phyloP scores from a whole-genome alignment of 164 flowering plant species.

The Warburgia ugandensis region DNA sequence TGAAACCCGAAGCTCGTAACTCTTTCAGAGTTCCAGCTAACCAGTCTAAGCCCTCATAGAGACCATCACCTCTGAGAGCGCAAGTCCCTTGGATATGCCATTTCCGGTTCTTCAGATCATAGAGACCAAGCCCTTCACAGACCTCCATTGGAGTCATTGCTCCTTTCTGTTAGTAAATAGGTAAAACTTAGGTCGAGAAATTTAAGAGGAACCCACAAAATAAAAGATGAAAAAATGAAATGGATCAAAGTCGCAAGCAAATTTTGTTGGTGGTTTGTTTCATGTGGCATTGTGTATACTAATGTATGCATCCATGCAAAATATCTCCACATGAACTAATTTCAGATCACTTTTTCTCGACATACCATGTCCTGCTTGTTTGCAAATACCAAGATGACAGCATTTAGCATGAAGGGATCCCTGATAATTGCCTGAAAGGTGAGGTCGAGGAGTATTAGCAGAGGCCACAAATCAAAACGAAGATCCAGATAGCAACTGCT shows the following conservation, averaged over 20 bases:
- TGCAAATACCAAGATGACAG: constrained; percentile 92
- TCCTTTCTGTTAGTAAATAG: constrained; percentile 47
- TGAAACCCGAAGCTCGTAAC: constrained; percentile 51
- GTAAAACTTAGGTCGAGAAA: neutral
- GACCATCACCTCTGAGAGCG: constrained; percentile 89
- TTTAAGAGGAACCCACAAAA: neutral
- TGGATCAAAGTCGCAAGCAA: too few relatives aligned
- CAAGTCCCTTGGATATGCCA: constrained; percentile 99
- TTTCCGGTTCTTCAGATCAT: constrained; percentile 77
- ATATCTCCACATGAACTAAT: too few relatives aligned
- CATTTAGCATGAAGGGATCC: constrained; percentile 95
- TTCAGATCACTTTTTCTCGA: too few relatives aligned
- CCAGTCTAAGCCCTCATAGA: constrained; percentile 98
- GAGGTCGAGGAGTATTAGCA: neutral
- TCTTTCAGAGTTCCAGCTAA: constrained; percentile 78
- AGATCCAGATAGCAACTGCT: neutral
- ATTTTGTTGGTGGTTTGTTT: too few relatives aligned
- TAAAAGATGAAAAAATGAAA: too few relatives aligned
- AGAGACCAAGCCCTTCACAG: constrained; percentile 88
- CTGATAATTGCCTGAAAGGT: constrained; percentile 74
- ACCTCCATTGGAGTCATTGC: constrained; percentile 98
- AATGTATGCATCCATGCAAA: too few relatives aligned
- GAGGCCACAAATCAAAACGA: neutral
- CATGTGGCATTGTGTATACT: too few relatives aligned
- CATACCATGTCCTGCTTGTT: constrained; percentile 98